Conservation (phyloP, 2,329 filamentous ascomycete species). For the Colletotrichum tofieldiae region DNA sequence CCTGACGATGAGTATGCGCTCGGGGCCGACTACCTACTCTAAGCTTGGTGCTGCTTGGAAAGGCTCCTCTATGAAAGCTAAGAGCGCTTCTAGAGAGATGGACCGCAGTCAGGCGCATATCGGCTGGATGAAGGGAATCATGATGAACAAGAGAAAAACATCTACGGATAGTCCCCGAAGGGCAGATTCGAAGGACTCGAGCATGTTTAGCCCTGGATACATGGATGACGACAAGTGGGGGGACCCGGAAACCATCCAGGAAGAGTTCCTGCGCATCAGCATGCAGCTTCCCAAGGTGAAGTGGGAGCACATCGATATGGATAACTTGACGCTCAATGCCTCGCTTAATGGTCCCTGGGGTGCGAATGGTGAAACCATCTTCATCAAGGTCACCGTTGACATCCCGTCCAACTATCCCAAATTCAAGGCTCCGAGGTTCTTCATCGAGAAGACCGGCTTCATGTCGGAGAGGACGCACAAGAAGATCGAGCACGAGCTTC, state of each 20-base stretch:
- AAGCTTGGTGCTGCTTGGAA: conserved; percentile 64
- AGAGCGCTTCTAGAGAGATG: conserved; percentile 57
- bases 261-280: conserved; percentile 76
- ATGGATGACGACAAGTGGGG: conserved; percentile 72
- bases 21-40: conserved; percentile 57
- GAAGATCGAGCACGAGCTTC: conserved; percentile 69
- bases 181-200: conserved; percentile 67
- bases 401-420: conserved; percentile 74
- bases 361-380: conserved; percentile 68
- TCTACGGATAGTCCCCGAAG: conserved; percentile 62
- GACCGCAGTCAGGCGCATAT: conserved; percentile 72
- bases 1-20: conserved; percentile 61
- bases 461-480: conserved; percentile 71
- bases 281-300: conserved; percentile 75
- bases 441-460: conserved; percentile 74
- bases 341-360: conserved; percentile 78
- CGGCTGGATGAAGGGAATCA: conserved; percentile 80
- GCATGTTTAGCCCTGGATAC: conserved; percentile 66
- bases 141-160: conserved; percentile 71
- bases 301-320: conserved; percentile 77
- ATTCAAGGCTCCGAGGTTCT: conserved; percentile 70
- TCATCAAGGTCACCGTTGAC: conserved; percentile 73
- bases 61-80: conserved; percentile 73
- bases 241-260: conserved; percentile 74
- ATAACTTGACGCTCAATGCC: conserved; percentile 70